phyloP scores from a whole-genome alignment of 2,329 filamentous ascomycete species.

The Nannizziopsis arthrosporioides region DNA sequence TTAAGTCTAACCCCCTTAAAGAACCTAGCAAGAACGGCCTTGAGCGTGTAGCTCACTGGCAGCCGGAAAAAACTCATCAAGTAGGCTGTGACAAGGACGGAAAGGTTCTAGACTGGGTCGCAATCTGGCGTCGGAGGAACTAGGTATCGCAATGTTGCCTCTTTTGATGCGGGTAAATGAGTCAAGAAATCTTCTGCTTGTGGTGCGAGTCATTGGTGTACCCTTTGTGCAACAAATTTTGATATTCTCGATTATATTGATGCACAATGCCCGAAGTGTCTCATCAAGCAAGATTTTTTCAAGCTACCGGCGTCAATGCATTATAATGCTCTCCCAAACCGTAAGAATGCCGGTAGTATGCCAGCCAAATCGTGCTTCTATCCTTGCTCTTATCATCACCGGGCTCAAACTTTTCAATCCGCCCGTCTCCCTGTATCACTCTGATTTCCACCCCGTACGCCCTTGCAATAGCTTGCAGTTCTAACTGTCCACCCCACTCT shows the following conservation, averaged over 20 bases:
- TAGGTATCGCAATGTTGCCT: constrained; percentile 3
- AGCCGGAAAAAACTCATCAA: constrained; percentile 45
- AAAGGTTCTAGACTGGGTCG: constrained; percentile 33
- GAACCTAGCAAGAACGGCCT: constrained; percentile 31
- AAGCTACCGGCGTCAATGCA: constrained; percentile 49
- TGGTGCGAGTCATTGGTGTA: too few species aligned
- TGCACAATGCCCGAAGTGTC: too few species aligned
- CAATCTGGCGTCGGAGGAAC: constrained; percentile 33
- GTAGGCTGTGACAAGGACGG: constrained; percentile 39
- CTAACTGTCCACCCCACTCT: constrained; percentile 92
- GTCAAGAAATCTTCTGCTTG: too few species aligned
- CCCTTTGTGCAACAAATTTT: too few species aligned
- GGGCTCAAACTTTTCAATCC: constrained; percentile 62
- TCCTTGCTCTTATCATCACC: constrained; percentile 33
- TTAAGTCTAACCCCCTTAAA: constrained; percentile 39
- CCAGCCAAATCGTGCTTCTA: constrained; percentile 61
- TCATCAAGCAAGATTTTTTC: not conserved
- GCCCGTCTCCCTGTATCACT: constrained; percentile 70
- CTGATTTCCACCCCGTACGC: constrained; percentile 69
- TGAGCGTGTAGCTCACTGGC: constrained; percentile 43
- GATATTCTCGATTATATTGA: too few species aligned
- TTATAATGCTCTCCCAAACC: constrained; percentile 97
- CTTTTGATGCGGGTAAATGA: too few species aligned
- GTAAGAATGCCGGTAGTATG: constrained; percentile 89
- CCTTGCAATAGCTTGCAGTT: constrained; percentile 72